Evolutionary conservation across 306 rosid species (phyloP).

Genomic region (Acacia confusa): DNA sequence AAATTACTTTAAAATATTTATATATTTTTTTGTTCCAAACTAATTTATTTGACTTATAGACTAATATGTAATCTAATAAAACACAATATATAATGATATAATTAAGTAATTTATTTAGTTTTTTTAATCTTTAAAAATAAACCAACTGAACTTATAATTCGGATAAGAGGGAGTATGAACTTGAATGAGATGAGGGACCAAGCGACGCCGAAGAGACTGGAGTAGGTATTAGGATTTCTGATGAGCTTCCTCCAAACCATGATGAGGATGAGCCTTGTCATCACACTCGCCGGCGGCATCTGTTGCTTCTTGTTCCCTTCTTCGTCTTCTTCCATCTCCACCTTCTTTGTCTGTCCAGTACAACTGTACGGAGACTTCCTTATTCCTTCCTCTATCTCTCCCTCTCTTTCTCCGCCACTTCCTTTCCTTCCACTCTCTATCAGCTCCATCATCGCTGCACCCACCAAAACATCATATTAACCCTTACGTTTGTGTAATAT

Average conservation of each 20-base stretch:
- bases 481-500: no score
- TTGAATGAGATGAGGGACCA: slow-evolving; percentile 76
- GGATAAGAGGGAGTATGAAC: no score
- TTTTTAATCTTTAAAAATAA: no score
- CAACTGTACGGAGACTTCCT: slow-evolving; percentile 44
- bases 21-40: no score
- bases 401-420: slow-evolving; percentile 28
- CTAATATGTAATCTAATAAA: no score
- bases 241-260: slow-evolving; percentile 83
- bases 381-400: slow-evolving; percentile 44
- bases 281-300: slow-evolving; percentile 63
- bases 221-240: slow-evolving; percentile 71
- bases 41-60: no score
- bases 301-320: slow-evolving; percentile 44
- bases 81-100: no score
- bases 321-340: slow-evolving; percentile 39
- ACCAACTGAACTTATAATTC: no score
- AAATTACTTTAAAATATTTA: no score
- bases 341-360: slow-evolving; percentile 33
- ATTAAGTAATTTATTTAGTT: no score
- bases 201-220: slow-evolving; percentile 57
- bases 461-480: background rate
- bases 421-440: slow-evolving; percentile 40
- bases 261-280: slow-evolving; percentile 71
- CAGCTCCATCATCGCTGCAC: slow-evolving; percentile 36